Evolutionary conservation across 768 basidiomycete genomes (phyloP), one percentile per base, ranked within the genome.

Genomic region (Pisolithus microcarpus): DNA sequence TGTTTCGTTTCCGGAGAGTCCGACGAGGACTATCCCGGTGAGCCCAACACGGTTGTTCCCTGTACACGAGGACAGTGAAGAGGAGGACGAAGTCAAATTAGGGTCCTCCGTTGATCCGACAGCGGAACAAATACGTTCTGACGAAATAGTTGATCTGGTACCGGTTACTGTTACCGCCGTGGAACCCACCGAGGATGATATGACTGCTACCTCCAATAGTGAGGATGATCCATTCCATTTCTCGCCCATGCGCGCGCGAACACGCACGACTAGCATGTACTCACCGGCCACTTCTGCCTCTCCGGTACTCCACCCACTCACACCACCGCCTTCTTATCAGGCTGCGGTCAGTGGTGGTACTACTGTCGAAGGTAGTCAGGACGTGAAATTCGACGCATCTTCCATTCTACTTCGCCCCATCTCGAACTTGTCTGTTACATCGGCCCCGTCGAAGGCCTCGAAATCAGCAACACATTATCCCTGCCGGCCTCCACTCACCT

Each of bases 241-340:
- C 43, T 60, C 38, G 24, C 61, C 63, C 4, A 52, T 53, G 16
- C 51, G 44, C 30, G 48, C 53, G 7, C 67, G 65, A n/a, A 48
- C 53, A 47, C 65, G 67, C 31, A 67, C 65, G 16, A 57, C 52
- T 23, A 67, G 65, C 43, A 69, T 69, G 60, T 58, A 62, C 36
- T 46, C 51, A 18, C 21, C 18, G 10, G 36, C 56, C 9, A 47
- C 59, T 16, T 28, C 57, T 7, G 7, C 46, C 36, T 21, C 55
- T 19, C 61, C 63, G 4, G 52, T 57, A 48, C 57, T 65, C 40
- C 58, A 57, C 13, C 58, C 67, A 30, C 53, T 49, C 34, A 61
- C 60, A 15, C 67, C 63, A 30, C 55, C 60, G 6, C 67, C 60
- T 11, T 57, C 64, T 40, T 60, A 60, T 49, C 63, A 55, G 43